These are phyloP conservation scores for Geum urbanum DNA, from an alignment of 306 rosid genomes.

Conservation along the genomic window DNA sequence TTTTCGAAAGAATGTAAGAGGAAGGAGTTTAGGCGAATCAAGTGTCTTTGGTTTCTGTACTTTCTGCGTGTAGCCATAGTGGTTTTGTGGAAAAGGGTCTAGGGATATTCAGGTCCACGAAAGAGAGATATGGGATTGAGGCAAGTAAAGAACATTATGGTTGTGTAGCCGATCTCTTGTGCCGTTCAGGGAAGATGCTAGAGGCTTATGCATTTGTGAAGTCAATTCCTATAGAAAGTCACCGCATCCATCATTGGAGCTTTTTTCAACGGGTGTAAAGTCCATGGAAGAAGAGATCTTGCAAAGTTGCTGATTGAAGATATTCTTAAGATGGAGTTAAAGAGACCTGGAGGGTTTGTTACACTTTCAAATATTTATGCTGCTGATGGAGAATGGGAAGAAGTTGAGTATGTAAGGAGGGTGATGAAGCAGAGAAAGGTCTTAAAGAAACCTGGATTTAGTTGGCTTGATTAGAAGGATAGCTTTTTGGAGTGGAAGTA, in stretches of 20 bases:
- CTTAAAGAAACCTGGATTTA: slow-evolving; percentile 45
- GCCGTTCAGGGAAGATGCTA: slow-evolving; percentile 56
- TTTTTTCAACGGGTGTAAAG: slow-evolving; percentile 56
- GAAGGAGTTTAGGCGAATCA: slow-evolving; percentile 47
- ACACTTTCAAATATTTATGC: slow-evolving; percentile 65
- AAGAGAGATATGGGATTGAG: slow-evolving; percentile 39
- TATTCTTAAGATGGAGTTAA: slow-evolving; percentile 40
- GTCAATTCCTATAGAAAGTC: slow-evolving; percentile 35
- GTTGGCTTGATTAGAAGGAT: slow-evolving; percentile 39
- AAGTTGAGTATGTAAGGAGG: slow-evolving; percentile 50
- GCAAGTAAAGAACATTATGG: slow-evolving; percentile 47
- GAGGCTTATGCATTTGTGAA: slow-evolving; percentile 58
- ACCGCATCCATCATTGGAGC: slow-evolving; percentile 57
- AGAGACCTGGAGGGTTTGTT: slow-evolving; percentile 51
- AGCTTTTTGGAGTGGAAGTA: slow-evolving; percentile 14
- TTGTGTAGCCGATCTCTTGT: slow-evolving; percentile 56
- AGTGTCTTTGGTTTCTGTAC: slow-evolving; percentile 52
- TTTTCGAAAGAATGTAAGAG: slow-evolving; percentile 42
- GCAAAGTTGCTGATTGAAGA: slow-evolving; percentile 46
- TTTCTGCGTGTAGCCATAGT: slow-evolving; percentile 69
- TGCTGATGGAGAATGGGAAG: slow-evolving; percentile 63
- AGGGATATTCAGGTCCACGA: slow-evolving; percentile 48
- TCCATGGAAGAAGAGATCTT: slow-evolving; percentile 63
- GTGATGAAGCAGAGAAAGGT: slow-evolving; percentile 50
- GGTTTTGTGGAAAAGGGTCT: slow-evolving; percentile 54